Evolutionary conservation across 257 asterid species (phyloP).

Genomic region (Scutellaria minor): DNA sequence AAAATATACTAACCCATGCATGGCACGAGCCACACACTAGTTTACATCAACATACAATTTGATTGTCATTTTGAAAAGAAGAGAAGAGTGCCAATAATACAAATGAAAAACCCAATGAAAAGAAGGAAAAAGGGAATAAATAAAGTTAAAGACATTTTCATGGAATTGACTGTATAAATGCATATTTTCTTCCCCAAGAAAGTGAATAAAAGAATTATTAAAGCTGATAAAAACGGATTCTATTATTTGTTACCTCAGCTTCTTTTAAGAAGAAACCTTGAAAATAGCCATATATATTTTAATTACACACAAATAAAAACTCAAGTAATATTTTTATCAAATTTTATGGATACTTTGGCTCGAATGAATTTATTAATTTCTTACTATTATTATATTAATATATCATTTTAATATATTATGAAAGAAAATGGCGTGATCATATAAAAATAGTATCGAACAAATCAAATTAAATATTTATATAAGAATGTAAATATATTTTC

Average conservation of each 20-base stretch:
- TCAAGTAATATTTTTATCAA: no score
- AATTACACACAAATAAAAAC: neutral
- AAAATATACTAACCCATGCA: no score
- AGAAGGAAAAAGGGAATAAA: constrained; percentile 20
- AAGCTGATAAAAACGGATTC: constrained; percentile 24
- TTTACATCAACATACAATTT: neutral
- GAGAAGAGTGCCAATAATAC: constrained; percentile 28
- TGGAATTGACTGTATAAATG: constrained; percentile 21
- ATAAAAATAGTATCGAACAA: no score
- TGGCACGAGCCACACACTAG: no score
- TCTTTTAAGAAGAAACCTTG: neutral
- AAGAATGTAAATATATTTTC: no score
- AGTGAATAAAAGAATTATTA: constrained; percentile 3
- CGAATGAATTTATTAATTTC: no score
- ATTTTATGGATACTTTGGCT: no score
- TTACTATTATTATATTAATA: no score
- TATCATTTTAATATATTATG: no score
- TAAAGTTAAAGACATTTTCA: constrained; percentile 42
- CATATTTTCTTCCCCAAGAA: constrained; percentile 21
- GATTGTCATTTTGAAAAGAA: neutral
- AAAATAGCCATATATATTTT: neutral
- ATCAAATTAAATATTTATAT: no score
- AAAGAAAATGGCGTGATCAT: no score
- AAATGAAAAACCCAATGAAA: constrained; percentile 15
- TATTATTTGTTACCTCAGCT: constrained; percentile 26